These are phyloP conservation scores for Phoenix roebelenii DNA, from an alignment of 176 grass and related monocot species.

Conservation along the genomic window DNA sequence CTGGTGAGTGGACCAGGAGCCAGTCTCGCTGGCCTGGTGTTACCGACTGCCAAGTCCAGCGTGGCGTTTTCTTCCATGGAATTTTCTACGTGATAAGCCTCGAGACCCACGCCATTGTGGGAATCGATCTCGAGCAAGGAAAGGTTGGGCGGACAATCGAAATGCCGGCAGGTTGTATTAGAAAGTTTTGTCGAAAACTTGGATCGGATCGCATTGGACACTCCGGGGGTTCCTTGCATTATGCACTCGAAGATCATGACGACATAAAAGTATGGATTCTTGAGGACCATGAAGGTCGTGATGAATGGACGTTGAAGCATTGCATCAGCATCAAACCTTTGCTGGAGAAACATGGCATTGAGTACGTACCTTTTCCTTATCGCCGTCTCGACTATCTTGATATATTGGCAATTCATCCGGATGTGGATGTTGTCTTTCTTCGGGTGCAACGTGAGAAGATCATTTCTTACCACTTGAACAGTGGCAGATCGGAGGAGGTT, in stretches of 20 bases:
- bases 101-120: constrained; percentile 6
- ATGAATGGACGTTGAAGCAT: constrained; percentile 11
- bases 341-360: background rate
- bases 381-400: background rate
- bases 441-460: constrained; percentile 22
- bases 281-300: background rate
- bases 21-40: background rate
- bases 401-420: constrained; percentile 17
- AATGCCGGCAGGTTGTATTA: background rate
- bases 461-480: constrained; percentile 18
- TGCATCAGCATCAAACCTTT: constrained; percentile 1
- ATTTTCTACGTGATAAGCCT: constrained; percentile 18
- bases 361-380: background rate
- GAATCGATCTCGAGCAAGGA: background rate
- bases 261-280: constrained; percentile 18
- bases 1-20: background rate
- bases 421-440: constrained; percentile 27
- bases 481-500: constrained; percentile 2
- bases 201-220: constrained; percentile 15
- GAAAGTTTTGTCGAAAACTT: background rate
- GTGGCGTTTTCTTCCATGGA: constrained; percentile 12
- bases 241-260: constrained; percentile 2
- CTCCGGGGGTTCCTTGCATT: constrained; percentile 16
- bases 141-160: background rate
- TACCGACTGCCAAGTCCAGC: background rate